Conservation (phyloP, 2,329 filamentous ascomycete species). For the Macroventuria anomochaeta region DNA sequence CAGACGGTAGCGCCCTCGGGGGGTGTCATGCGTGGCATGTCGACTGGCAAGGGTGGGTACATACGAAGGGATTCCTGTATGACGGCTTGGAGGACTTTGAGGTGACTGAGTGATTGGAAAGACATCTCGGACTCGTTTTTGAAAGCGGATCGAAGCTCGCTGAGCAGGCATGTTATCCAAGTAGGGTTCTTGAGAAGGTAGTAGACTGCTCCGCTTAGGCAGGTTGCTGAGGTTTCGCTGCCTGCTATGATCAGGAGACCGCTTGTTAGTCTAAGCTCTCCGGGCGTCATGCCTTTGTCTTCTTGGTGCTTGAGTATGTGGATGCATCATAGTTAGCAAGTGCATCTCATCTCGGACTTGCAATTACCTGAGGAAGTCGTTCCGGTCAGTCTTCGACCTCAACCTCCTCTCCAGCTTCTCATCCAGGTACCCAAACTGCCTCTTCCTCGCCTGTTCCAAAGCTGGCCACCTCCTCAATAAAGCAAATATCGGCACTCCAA, state of each 20-base stretch:
- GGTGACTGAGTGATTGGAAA: conserved; percentile 18
- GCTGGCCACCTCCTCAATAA: background rate
- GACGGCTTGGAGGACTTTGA: conserved; percentile 28
- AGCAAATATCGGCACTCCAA: background rate
- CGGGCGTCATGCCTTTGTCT: background rate
- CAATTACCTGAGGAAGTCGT: background rate
- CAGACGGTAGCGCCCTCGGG: conserved; percentile 30
- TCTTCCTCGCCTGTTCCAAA: background rate
- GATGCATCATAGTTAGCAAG: background rate
- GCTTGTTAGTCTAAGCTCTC: background rate
- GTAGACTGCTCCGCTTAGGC: too few relatives aligned
- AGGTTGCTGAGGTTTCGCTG: too few relatives aligned
- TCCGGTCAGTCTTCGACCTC: background rate
- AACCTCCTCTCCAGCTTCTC: background rate
- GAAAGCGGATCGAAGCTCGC: too few relatives aligned
- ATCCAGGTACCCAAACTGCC: background rate
- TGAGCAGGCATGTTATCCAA: too few relatives aligned
- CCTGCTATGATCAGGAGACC: too few relatives aligned
- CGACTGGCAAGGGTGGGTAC: conserved; percentile 38
- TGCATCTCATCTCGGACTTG: background rate
- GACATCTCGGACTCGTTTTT: conserved; percentile 23
- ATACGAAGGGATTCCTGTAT: conserved; percentile 35
- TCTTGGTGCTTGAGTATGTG: background rate
- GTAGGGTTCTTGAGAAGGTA: too few relatives aligned
- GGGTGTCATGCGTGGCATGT: conserved; percentile 35